phyloP scores from a whole-genome alignment of 2,329 filamentous ascomycete genomes.

The Stagonosporopsis cucurbitacearum region DNA sequence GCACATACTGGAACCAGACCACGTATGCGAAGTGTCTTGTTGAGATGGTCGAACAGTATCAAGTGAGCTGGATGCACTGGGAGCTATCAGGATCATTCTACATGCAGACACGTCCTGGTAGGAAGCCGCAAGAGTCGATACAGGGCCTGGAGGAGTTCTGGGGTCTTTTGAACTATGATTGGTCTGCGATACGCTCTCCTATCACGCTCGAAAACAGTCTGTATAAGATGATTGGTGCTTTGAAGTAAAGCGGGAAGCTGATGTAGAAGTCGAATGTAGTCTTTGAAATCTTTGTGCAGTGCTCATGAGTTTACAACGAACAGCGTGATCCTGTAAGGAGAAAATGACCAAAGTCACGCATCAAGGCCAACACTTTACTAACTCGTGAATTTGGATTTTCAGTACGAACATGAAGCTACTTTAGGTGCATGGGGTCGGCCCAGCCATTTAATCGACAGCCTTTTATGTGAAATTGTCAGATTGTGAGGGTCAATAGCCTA shows the following conservation, averaged over 20 bases:
- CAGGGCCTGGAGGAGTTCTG: slow-evolving; percentile 41
- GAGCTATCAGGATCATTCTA: slow-evolving; percentile 42
- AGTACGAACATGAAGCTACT: no score
- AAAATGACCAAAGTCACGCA: no score
- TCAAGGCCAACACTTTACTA: no score
- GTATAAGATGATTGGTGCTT: slow-evolving; percentile 40
- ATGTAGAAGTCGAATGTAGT: neutral
- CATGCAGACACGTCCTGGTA: slow-evolving; percentile 48
- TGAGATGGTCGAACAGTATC: slow-evolving; percentile 42
- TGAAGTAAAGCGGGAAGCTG: slow-evolving; percentile 10
- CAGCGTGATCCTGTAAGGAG: neutral
- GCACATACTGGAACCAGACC: slow-evolving; percentile 43
- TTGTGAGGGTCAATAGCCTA: no score
- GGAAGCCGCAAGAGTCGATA: slow-evolving; percentile 33
- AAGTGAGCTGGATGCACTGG: slow-evolving; percentile 43
- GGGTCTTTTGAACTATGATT: slow-evolving; percentile 41
- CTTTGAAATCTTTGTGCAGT: neutral
- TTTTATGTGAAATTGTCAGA: no score
- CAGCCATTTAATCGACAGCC: no score
- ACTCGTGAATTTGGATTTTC: no score
- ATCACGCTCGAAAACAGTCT: slow-evolving; percentile 43
- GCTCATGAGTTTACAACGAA: neutral
- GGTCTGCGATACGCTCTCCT: slow-evolving; percentile 34
- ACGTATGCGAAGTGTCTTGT: slow-evolving; percentile 42
- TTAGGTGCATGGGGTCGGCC: no score